A percentile compares a stretch with the other conserved stretches of the same genome.
phyloP scores from a whole-genome alignment of 179 eudicot species.

The Actinidia polygama region DNA sequence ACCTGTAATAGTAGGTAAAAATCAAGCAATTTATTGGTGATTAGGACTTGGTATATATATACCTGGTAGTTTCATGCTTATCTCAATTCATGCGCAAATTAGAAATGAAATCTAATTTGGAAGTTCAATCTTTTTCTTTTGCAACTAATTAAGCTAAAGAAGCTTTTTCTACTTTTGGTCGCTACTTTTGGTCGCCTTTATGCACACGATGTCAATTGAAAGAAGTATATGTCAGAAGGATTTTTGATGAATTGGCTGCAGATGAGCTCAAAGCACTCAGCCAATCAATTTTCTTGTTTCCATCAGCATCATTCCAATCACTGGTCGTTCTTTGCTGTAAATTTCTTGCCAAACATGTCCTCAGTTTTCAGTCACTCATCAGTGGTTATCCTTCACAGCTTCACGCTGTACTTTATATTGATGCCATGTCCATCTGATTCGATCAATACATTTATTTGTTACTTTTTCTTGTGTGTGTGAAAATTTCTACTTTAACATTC shows the following conservation, averaged over 20 bases:
- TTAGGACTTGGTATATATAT: no score
- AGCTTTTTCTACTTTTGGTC: background rate
- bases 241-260: background rate
- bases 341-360: no score
- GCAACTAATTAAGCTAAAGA: background rate
- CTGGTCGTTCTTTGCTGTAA: background rate
- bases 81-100: background rate
- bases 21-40: no score
- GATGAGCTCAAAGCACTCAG: background rate
- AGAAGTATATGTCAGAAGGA: background rate
- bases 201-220: background rate
- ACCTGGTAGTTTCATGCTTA: background rate
- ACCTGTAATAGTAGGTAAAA: no score
- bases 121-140: background rate
- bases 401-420: background rate
- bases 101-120: background rate
- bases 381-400: no score
- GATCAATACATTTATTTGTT: no score
- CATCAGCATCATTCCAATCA: background rate
- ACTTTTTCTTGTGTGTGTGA: no score
- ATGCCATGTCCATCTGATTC: no score
- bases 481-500: no score
- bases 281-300: conserved; percentile 9
- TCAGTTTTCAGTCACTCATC: no score
- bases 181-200: background rate